phyloP scores from a whole-genome alignment of 2,329 filamentous ascomycete genomes.

The Beauveria brongniartii region DNA sequence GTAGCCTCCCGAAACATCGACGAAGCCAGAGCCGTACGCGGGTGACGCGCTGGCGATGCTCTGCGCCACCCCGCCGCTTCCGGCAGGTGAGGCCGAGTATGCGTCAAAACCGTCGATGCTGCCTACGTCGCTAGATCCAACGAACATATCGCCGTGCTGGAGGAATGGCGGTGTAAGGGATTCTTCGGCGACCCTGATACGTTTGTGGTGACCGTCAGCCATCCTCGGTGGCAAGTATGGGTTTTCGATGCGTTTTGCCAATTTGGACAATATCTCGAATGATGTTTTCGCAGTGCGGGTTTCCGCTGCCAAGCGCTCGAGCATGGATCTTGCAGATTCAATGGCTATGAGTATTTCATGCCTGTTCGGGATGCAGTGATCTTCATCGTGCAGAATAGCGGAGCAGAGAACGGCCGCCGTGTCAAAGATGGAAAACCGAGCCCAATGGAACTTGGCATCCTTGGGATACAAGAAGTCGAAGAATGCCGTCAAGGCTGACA shows the following conservation, averaged over 20 bases:
- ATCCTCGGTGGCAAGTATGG: neutral
- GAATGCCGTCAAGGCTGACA: constrained; percentile 27
- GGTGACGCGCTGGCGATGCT: constrained; percentile 2
- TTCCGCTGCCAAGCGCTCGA: constrained; percentile 23
- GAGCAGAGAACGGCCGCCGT: constrained; percentile 43
- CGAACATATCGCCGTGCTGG: neutral
- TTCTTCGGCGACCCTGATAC: neutral
- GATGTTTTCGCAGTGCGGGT: constrained; percentile 25
- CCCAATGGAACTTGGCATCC: constrained; percentile 40
- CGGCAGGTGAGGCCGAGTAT: neutral
- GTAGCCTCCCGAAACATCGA: neutral
- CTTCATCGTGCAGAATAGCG: constrained; percentile 41
- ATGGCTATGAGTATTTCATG: constrained; percentile 33
- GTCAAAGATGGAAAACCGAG: constrained; percentile 43
- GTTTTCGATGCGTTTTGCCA: constrained; percentile 18
- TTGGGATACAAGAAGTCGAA: constrained; percentile 11
- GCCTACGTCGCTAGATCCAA: constrained; percentile 10
- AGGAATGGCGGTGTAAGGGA: constrained; percentile 12
- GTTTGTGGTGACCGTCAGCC: constrained; percentile 11
- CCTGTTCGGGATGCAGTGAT: constrained; percentile 30
- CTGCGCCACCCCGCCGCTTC: neutral
- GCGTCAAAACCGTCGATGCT: constrained; percentile 5
- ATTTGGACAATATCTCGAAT: constrained; percentile 23
- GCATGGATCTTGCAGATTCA: constrained; percentile 25
- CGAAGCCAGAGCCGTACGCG: neutral